Conservation (phyloP, 1,284 basidiomycete genomes). For the Naganishia cerealis region DNA sequence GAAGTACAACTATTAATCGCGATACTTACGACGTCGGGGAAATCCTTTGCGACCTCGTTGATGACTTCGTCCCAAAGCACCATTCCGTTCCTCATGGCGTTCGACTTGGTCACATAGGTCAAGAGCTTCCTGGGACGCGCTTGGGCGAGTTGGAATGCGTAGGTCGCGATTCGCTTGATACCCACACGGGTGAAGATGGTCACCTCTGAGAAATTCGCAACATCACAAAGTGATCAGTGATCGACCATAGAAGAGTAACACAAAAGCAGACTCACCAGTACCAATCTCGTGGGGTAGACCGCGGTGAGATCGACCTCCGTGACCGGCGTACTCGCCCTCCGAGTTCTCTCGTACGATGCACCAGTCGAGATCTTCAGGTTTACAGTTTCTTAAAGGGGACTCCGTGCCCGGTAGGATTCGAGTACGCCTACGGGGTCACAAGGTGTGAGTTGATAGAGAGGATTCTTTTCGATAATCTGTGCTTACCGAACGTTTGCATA, state of each 20-base stretch:
- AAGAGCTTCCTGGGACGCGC: conserved; percentile 58
- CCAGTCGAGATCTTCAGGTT: conserved; percentile 56
- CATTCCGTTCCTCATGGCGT: conserved; percentile 53
- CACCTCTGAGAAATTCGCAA: conserved; percentile 43
- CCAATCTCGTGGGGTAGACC: conserved; percentile 53
- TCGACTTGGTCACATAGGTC: conserved; percentile 60
- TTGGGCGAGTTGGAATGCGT: conserved; percentile 59
- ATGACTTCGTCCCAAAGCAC: conserved; percentile 51
- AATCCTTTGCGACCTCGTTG: conserved; percentile 58
- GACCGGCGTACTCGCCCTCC: conserved; percentile 61
- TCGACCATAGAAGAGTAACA: conserved; percentile 27
- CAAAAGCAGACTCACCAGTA: conserved; percentile 41
- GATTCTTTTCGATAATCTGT: conserved; percentile 31
- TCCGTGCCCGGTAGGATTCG: conserved; percentile 59
- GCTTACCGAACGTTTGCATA: conserved; percentile 60
- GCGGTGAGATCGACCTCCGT: conserved; percentile 56
- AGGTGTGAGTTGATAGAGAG: conserved; percentile 38
- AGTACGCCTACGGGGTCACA: conserved; percentile 41
- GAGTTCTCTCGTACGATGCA: conserved; percentile 60
- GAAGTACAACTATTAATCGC: too few species aligned
- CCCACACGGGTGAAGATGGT: conserved; percentile 58
- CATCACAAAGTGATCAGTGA: background rate
- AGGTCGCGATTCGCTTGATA: conserved; percentile 59
- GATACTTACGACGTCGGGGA: conserved; percentile 55
- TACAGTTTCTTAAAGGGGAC: conserved; percentile 54